A percentile compares a stretch with the other conserved stretches of the same genome.
Evolutionary conservation across 768 basidiomycete genomes (phyloP).

Genomic region (Termitomyces sp.): DNA sequence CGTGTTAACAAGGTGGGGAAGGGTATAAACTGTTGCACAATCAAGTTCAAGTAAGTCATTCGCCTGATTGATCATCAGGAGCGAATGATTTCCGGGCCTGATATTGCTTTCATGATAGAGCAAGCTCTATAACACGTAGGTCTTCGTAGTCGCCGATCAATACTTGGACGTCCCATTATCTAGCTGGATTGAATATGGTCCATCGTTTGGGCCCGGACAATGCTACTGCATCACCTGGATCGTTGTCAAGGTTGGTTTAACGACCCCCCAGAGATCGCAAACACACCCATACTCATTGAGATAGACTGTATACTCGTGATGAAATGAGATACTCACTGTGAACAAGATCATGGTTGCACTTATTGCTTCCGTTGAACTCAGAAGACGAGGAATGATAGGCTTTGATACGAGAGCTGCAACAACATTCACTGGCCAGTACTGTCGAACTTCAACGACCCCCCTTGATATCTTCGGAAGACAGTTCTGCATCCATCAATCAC

Average conservation of each 20-base stretch:
- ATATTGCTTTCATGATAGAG: not conserved
- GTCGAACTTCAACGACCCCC: not conserved
- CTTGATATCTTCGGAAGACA: not conserved
- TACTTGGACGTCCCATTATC: not conserved
- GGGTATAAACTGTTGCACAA: not conserved
- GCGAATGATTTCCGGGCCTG: not conserved
- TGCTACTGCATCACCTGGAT: conserved; percentile 4
- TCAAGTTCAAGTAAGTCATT: not conserved
- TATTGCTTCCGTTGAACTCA: not conserved
- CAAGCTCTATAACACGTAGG: not conserved
- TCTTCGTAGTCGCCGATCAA: not conserved
- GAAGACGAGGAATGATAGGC: not conserved
- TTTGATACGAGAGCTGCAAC: not conserved
- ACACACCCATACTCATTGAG: not conserved
- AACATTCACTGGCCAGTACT: conserved; percentile 5
- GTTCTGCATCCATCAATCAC: conserved; percentile 5
- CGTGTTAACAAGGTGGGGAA: not conserved
- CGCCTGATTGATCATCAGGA: not conserved
- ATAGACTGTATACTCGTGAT: not conserved
- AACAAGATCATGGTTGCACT: not conserved
- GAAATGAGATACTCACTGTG: not conserved
- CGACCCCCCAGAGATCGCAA: not conserved
- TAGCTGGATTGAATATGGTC: conserved; percentile 3
- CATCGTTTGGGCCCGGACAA: conserved; percentile 8
- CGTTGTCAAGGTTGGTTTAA: not conserved